Percentiles rank a stretch among this genome's conserved stretches.
phyloP scores from a whole-genome alignment of 2,329 filamentous ascomycete genomes.

The Hymenoscyphus occultus region DNA sequence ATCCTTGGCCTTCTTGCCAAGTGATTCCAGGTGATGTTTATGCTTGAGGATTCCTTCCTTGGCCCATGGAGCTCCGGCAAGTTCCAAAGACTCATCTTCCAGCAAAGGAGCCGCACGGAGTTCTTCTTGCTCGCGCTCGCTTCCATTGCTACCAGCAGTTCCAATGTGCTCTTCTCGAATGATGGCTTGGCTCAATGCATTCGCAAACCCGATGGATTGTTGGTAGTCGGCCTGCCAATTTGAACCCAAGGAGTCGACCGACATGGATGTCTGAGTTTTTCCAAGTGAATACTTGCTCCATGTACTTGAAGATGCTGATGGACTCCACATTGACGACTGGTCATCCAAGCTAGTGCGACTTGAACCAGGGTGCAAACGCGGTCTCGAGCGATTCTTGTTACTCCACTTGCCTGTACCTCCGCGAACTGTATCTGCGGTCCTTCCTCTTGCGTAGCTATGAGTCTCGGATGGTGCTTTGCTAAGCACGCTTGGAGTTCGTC shows the following conservation, averaged over 20 bases:
- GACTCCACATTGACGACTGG: constrained; percentile 85
- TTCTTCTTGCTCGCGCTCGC: constrained; percentile 38
- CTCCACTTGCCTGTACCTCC: constrained; percentile 61
- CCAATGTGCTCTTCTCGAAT: constrained; percentile 78
- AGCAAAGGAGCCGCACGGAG: constrained; percentile 60
- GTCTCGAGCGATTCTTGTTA: constrained; percentile 81
- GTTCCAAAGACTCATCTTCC: constrained; percentile 88
- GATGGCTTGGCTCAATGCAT: constrained; percentile 92
- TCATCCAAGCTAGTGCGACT: constrained; percentile 95
- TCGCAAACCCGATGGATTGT: constrained; percentile 95
- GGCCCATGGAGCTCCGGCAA: constrained; percentile 93
- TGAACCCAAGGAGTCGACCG: constrained; percentile 84
- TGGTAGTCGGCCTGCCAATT: constrained; percentile 80
- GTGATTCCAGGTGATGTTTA: constrained; percentile 89
- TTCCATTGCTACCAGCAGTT: constrained; percentile 41
- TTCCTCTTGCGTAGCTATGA: constrained; percentile 63
- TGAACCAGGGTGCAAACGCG: constrained; percentile 75
- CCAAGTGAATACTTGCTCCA: constrained; percentile 94
- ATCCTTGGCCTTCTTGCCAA: constrained; percentile 90
- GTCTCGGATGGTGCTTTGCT: constrained; percentile 91
- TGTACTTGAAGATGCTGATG: constrained; percentile 73
- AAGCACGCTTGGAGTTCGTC: constrained; percentile 83
- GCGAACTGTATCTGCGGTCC: constrained; percentile 52
- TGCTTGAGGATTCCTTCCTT: constrained; percentile 96
- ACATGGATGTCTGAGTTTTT: constrained; percentile 87